Percentiles rank a stretch among this genome's conserved stretches.
These are phyloP conservation scores for Limonium bicolor DNA, from an alignment of 148 eudicot genomes.

Conservation along the genomic window DNA sequence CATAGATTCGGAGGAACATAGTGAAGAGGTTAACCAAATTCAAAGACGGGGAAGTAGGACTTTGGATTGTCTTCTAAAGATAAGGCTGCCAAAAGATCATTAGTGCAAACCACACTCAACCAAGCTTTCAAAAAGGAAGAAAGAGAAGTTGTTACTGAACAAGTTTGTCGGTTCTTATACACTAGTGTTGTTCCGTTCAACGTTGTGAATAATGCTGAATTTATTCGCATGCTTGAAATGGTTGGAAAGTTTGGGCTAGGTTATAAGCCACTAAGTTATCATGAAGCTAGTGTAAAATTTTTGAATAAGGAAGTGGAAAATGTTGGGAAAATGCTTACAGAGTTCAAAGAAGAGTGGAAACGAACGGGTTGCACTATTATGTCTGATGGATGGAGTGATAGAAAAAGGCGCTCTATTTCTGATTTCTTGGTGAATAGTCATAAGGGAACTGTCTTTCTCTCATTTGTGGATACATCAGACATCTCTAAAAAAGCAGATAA, in stretches of 20 bases:
- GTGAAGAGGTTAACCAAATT: no score
- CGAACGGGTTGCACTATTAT: conserved; percentile 1
- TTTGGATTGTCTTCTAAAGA: no score
- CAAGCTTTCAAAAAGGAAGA: background rate
- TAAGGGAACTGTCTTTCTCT: no score
- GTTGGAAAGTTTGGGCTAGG: background rate
- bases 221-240: background rate
- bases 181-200: background rate
- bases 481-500: background rate
- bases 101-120: background rate
- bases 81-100: no score
- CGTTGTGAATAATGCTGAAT: background rate
- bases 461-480: no score
- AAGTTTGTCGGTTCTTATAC: background rate
- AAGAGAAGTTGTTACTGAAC: background rate
- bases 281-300: background rate
- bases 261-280: background rate
- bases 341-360: background rate
- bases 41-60: no score
- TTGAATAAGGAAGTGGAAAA: background rate
- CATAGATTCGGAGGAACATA: no score
- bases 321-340: background rate
- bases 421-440: background rate
- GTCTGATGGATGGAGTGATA: background rate
- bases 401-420: background rate